These are phyloP conservation scores for Cladosporium sp. DNA, from an alignment of 2,329 filamentous ascomycete genomes.

Conservation along the genomic window DNA sequence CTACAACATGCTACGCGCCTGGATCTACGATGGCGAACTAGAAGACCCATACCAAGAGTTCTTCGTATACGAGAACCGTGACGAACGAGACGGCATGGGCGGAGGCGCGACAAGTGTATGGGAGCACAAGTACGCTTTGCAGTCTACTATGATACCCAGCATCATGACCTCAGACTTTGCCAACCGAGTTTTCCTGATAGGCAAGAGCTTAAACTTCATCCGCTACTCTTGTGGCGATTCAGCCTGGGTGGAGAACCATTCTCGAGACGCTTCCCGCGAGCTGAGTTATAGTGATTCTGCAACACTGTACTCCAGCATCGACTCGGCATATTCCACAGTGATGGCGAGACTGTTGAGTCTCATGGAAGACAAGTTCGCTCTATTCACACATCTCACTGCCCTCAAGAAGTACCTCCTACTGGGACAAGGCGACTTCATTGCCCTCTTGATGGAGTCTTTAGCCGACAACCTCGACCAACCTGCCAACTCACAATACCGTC, in stretches of 20 bases:
- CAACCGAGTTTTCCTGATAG: slow-evolving; percentile 94
- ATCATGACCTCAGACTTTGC: slow-evolving; percentile 94
- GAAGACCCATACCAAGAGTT: slow-evolving; percentile 96
- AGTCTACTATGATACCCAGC: slow-evolving; percentile 81
- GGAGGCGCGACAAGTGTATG: slow-evolving; percentile 81
- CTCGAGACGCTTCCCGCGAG: slow-evolving; percentile 87
- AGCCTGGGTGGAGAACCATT: slow-evolving; percentile 93
- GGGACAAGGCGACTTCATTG: slow-evolving; percentile 96
- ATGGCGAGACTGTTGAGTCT: slow-evolving; percentile 93
- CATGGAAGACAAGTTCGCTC: slow-evolving; percentile 92
- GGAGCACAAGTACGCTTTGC: slow-evolving; percentile 94
- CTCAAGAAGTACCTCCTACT: slow-evolving; percentile 93
- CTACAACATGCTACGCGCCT: slow-evolving; percentile 91
- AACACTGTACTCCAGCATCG: slow-evolving; percentile 87
- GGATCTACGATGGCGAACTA: slow-evolving; percentile 98
- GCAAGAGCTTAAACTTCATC: slow-evolving; percentile 97
- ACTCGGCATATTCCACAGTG: slow-evolving; percentile 95
- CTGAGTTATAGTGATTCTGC: slow-evolving; percentile 90
- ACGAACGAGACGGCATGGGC: slow-evolving; percentile 44
- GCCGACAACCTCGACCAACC: slow-evolving; percentile 90
- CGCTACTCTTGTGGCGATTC: slow-evolving; percentile 92
- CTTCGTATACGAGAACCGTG: slow-evolving; percentile 83
- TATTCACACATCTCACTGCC: slow-evolving; percentile 88
- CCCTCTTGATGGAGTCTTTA: slow-evolving; percentile 92
- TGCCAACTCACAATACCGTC: slow-evolving; percentile 93